Conservation (phyloP, 208 protist species). For the Acanthamoeba sp. region DNA sequence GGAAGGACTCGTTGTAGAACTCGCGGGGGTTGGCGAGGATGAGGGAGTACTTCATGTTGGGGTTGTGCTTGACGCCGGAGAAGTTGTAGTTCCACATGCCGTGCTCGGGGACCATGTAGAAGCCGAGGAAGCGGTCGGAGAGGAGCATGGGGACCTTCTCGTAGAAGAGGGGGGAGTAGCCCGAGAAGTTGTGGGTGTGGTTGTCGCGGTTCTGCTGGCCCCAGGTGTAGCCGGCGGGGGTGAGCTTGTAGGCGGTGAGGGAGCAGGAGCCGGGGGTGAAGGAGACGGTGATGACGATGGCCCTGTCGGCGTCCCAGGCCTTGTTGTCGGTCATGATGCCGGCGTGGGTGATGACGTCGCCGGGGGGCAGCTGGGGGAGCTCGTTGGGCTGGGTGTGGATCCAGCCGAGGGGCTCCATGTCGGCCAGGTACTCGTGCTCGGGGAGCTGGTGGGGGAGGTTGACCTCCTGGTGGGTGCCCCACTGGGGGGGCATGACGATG, state of each 20-base stretch:
- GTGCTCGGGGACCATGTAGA: slow-evolving; percentile 95
- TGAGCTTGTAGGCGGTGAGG: slow-evolving; percentile 94
- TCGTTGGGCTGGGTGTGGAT: slow-evolving; percentile 97
- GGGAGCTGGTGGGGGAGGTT: slow-evolving; percentile 92
- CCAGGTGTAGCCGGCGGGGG: slow-evolving; percentile 94
- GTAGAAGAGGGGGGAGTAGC: slow-evolving; percentile 92
- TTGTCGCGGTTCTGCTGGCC: slow-evolving; percentile 92
- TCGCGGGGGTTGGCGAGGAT: slow-evolving; percentile 93
- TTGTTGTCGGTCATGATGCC: slow-evolving; percentile 91
- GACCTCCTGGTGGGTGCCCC: slow-evolving; percentile 93
- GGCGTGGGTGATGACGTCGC: slow-evolving; percentile 93
- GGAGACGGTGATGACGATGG: slow-evolving; percentile 92
- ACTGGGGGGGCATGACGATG: slow-evolving; percentile 96
- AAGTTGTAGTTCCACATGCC: slow-evolving; percentile 98
- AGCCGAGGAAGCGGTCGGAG: slow-evolving; percentile 95
- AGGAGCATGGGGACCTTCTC: slow-evolving; percentile 95
- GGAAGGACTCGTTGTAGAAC: slow-evolving; percentile 96
- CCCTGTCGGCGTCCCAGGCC: slow-evolving; percentile 92
- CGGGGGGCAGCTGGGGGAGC: slow-evolving; percentile 91
- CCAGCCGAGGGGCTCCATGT: slow-evolving; percentile 96
- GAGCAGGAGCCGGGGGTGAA: slow-evolving; percentile 96
- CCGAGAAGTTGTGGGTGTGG: slow-evolving; percentile 84
- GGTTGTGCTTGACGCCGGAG: slow-evolving; percentile 92
- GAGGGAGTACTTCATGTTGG: slow-evolving; percentile 93
- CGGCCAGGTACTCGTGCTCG: slow-evolving; percentile 93